These are phyloP conservation scores for Suhomyces panamericanus DNA, from an alignment of 1,139 yeast genomes.

Conservation along the genomic window DNA sequence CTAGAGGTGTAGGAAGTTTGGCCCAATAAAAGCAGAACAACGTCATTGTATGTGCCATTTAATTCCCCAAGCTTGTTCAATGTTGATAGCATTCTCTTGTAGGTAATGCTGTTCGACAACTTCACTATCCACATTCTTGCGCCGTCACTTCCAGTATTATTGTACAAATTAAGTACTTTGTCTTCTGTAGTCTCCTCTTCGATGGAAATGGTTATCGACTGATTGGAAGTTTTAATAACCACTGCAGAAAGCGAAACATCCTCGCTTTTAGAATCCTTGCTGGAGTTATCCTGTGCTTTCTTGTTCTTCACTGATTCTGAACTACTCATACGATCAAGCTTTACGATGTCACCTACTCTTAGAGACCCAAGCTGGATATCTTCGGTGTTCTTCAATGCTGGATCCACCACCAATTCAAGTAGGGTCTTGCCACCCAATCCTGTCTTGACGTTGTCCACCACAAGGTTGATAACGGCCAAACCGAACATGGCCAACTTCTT, in stretches of 20 bases:
- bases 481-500: constrained; percentile 69
- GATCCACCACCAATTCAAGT: constrained; percentile 64
- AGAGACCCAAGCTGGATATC: constrained; percentile 57
- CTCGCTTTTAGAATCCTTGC: constrained; percentile 14
- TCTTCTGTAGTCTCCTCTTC: constrained; percentile 59
- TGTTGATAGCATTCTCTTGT: constrained; percentile 78
- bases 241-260: constrained; percentile 56
- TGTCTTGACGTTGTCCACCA: constrained; percentile 59
- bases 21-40: constrained; percentile 49
- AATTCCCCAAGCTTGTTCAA: constrained; percentile 65
- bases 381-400: constrained; percentile 42
- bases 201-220: constrained; percentile 53
- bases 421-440: constrained; percentile 81
- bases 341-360: constrained; percentile 77
- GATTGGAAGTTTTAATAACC: constrained; percentile 49
- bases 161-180: constrained; percentile 42
- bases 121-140: constrained; percentile 62
- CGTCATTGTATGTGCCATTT: constrained; percentile 32
- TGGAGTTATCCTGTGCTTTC: constrained; percentile 19
- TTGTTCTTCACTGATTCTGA: constrained; percentile 18
- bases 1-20: constrained; percentile 29
- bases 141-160: constrained; percentile 39
- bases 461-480: constrained; percentile 68
- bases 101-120: constrained; percentile 67
- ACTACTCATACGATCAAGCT: constrained; percentile 40